phyloP scores from a whole-genome alignment of 2,329 filamentous ascomycete species.

The Sporothrix euskadiensis region DNA sequence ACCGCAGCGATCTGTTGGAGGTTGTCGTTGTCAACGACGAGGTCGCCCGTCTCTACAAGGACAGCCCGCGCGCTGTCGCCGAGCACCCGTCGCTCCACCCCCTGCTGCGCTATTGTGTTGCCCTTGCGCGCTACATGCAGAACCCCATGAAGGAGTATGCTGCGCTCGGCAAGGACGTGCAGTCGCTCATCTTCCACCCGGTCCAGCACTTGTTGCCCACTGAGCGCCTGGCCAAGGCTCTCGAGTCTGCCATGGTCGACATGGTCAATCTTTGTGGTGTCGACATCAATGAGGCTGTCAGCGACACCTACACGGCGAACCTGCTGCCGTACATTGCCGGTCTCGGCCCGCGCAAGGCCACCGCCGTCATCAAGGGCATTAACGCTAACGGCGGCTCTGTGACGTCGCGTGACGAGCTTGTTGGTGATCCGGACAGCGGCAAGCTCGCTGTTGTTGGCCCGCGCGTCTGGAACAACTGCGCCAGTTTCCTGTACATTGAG shows the following conservation, averaged over 20 bases:
- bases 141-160: constrained; percentile 97
- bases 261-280: constrained; percentile 97
- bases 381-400: constrained; percentile 87
- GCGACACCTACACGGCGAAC: constrained; percentile 78
- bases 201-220: constrained; percentile 86
- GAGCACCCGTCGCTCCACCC: constrained; percentile 81
- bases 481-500: constrained; percentile 88
- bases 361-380: constrained; percentile 81
- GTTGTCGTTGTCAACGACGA: constrained; percentile 94
- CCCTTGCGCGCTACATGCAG: constrained; percentile 86
- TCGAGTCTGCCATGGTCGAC: constrained; percentile 97
- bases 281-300: constrained; percentile 88
- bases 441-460: constrained; percentile 79
- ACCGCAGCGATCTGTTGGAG: constrained; percentile 76
- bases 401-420: constrained; percentile 78
- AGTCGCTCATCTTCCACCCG: constrained; percentile 83
- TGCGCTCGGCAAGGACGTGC: constrained; percentile 81
- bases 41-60: constrained; percentile 93
- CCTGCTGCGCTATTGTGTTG: constrained; percentile 85
- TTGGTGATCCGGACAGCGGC: constrained; percentile 81
- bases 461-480: constrained; percentile 93
- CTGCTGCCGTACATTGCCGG: constrained; percentile 89
- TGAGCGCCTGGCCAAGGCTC: constrained; percentile 79
- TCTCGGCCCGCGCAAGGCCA: constrained; percentile 87
- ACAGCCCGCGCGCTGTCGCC: constrained; percentile 72